Evolutionary conservation across 768 basidiomycete species (phyloP), one percentile per base, ranked within the genome.

Genomic region (Pisolithus orientalis): DNA sequence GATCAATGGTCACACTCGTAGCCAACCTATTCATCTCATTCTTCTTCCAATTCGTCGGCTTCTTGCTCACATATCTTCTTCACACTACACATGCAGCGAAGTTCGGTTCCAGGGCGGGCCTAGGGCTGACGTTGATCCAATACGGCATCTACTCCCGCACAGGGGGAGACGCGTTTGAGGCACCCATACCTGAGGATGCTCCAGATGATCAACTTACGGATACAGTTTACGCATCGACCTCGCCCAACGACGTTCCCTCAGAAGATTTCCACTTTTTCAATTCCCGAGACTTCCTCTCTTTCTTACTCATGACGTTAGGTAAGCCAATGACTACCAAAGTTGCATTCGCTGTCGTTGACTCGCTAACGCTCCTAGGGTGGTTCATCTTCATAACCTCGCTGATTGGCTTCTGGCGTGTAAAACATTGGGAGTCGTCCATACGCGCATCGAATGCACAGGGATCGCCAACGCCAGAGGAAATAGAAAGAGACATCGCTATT

Each of bases 41-140:
- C 72, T 92, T 94, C 72, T 98, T 99, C 85, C 94, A 97, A 71
- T 94, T 97, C 67, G 80, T 95, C 62, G 94, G 91, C 48, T 93
- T 90, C 76, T 69, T 88, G 53, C 79, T 99, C 71, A 96, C 94
- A 1, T 96, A 93, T 63, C 84, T 97, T 59, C 83, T 98, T 2
- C 87, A 90, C 70, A 85, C 84, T 11, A 87, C 93, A 1, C 94
- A 98, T 64, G 92, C 96, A 0, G 90, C 87, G 54, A 94, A 94
- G 67, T 90, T 81, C 64, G 96, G 96, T 47, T 92, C 91, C 14
- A 86, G 92, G 42, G 93, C 92, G 0, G 95, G 95, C 29, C 82
- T 99, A n/a, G 95, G 95, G 16, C 77, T 96, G 59, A 98, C 92
- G 0, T 74, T 97, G 54, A 94, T 97, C 57, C 95, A 97, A 63